Conservation (phyloP, 2,329 filamentous ascomycete genomes). For the Acarospora socialis region DNA sequence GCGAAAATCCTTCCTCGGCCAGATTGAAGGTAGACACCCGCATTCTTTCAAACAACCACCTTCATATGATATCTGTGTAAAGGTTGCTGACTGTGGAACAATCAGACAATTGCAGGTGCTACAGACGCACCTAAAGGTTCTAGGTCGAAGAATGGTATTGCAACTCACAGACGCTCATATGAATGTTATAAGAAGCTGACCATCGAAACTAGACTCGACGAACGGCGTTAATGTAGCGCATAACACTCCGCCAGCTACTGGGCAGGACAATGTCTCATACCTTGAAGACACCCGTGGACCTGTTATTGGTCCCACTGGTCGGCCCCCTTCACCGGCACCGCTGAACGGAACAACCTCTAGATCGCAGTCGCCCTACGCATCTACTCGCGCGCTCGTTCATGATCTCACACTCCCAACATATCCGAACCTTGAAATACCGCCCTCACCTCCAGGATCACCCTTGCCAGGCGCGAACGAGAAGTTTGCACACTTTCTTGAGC, state of each 20-base stretch:
- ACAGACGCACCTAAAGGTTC: no score
- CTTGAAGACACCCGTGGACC: no score
- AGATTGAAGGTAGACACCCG: neutral
- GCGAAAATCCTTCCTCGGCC: conserved; percentile 10
- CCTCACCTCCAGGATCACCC: conserved; percentile 31
- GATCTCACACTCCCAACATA: conserved; percentile 42
- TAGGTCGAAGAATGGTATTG: no score
- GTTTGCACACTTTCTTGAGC: conserved; percentile 44
- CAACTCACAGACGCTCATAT: no score
- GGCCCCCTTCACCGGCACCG: no score
- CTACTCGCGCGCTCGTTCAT: conserved; percentile 36
- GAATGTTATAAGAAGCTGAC: no score
- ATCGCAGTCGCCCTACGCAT: conserved; percentile 34
- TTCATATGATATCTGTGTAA: conserved; percentile 11
- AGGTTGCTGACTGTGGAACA: conserved; percentile 6
- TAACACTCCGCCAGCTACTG: no score
- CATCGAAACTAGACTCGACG: no score
- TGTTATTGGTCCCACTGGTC: no score
- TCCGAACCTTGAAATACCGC: conserved; percentile 37
- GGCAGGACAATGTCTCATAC: no score
- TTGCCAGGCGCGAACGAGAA: conserved; percentile 34
- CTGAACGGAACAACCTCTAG: conserved; percentile 12
- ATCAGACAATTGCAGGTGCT: conserved; percentile 3
- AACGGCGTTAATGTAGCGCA: no score
- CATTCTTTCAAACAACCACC: conserved; percentile 12